A percentile compares a stretch with the other conserved stretches of the same genome.
These are phyloP conservation scores for Tetrahymena elliotti DNA, from an alignment of 73 alveolate genomes.

Conservation along the genomic window DNA sequence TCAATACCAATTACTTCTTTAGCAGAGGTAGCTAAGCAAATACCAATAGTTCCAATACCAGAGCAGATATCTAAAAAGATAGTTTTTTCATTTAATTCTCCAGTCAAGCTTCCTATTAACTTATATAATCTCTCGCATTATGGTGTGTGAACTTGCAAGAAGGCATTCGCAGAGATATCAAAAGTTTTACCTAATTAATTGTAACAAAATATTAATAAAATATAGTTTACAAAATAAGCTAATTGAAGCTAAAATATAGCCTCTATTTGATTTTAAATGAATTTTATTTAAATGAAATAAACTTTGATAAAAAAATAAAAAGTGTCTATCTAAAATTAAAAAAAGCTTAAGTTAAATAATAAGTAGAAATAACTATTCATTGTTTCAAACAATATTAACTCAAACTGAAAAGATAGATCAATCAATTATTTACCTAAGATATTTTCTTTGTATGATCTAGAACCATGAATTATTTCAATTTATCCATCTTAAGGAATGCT, in stretches of 20 bases:
- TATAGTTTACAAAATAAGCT: slow-evolving; percentile 2
- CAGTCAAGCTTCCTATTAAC: slow-evolving; percentile 44
- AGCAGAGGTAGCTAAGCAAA: slow-evolving; percentile 50
- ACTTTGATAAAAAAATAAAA: neutral
- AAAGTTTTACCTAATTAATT: slow-evolving; percentile 49
- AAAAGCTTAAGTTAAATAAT: slow-evolving; percentile 25
- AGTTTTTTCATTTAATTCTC: slow-evolving; percentile 47
- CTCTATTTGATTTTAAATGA: too few species aligned
- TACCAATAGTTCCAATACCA: slow-evolving; percentile 90
- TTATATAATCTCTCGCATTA: slow-evolving; percentile 68
- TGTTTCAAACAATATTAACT: neutral
- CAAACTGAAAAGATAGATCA: neutral
- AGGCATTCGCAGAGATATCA: slow-evolving; percentile 67
- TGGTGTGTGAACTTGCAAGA: slow-evolving; percentile 71
- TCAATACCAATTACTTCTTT: slow-evolving; percentile 71
- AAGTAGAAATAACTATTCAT: slow-evolving; percentile 41
- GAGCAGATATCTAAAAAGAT: slow-evolving; percentile 76
- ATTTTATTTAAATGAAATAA: slow-evolving; percentile 6
- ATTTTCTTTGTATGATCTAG: neutral
- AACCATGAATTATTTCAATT: neutral
- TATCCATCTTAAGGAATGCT: neutral
- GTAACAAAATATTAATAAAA: slow-evolving; percentile 26
- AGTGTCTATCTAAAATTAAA: neutral
- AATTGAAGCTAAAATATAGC: too few species aligned
- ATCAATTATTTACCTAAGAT: neutral